phyloP scores from a whole-genome alignment of 352 stramenopile species.

The Phytophthora hybrid region DNA sequence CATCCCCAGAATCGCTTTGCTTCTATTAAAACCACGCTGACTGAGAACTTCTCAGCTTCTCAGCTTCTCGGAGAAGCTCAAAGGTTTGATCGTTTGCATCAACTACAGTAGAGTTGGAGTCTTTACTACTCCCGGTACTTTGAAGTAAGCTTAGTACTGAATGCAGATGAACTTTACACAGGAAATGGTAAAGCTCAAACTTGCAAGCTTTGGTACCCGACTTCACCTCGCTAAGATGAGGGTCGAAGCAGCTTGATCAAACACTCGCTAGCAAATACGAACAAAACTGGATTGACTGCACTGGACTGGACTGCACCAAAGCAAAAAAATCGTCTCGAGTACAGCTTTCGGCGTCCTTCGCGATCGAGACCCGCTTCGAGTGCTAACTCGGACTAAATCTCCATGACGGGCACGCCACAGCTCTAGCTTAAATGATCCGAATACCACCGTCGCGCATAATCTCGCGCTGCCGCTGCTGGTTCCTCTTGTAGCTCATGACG shows the following conservation, averaged over 20 bases:
- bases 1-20: not conserved
- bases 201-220: too few relatives aligned
- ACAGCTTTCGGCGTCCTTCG: not conserved
- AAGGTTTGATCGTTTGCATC: too few relatives aligned
- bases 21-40: too few relatives aligned
- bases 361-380: slow-evolving; percentile 23
- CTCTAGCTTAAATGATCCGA: slow-evolving; percentile 44
- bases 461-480: slow-evolving; percentile 77
- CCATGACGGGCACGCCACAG: slow-evolving; percentile 4
- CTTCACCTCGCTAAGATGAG: too few relatives aligned
- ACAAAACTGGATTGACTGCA: slow-evolving; percentile 41
- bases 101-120: too few relatives aligned
- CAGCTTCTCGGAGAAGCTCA: too few relatives aligned
- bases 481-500: slow-evolving; percentile 81
- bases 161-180: too few relatives aligned
- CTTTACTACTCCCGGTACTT: too few relatives aligned
- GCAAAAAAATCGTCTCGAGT: slow-evolving; percentile 16
- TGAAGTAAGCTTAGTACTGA: too few relatives aligned
- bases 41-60: too few relatives aligned
- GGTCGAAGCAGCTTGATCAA: not conserved
- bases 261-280: slow-evolving; percentile 15
- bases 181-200: too few relatives aligned
- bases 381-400: slow-evolving; percentile 23
- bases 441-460: slow-evolving; percentile 78
- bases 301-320: slow-evolving; percentile 23